Percentiles rank a stretch among this genome's conserved stretches.
Conservation (phyloP, 2,329 filamentous ascomycete species). For the Colletotrichum aenigma region DNA sequence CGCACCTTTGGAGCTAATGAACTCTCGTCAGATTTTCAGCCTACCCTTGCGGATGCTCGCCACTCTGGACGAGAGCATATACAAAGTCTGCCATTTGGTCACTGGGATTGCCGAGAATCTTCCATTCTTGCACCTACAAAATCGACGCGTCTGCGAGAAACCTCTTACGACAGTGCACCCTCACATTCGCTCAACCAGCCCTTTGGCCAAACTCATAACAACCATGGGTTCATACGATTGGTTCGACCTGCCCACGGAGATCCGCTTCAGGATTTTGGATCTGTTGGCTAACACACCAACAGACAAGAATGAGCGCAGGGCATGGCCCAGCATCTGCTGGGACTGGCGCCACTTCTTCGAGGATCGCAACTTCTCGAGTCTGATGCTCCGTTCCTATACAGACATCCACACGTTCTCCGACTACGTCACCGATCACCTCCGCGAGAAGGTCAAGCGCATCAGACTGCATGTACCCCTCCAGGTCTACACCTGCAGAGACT, state of each 20-base stretch:
- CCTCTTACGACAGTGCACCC: not conserved
- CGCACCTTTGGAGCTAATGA: too few relatives aligned
- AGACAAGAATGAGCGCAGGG: not conserved
- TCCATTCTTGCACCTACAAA: too few relatives aligned
- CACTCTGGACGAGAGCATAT: too few relatives aligned
- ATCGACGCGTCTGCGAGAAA: too few relatives aligned
- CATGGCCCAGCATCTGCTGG: not conserved
- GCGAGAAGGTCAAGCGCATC: not conserved
- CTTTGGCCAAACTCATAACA: fast-evolving
- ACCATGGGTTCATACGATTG: not conserved
- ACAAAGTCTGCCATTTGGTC: too few relatives aligned
- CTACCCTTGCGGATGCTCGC: too few relatives aligned
- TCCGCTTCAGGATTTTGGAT: not conserved
- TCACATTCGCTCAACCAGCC: not conserved
- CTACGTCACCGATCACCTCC: not conserved
- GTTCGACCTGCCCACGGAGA: not conserved
- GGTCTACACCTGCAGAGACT: not conserved
- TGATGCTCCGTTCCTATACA: not conserved
- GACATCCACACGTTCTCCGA: not conserved
- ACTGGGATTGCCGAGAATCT: too few relatives aligned
- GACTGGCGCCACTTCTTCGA: not conserved
- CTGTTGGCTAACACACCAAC: not conserved
- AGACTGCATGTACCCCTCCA: not conserved
- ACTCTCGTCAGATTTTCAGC: too few relatives aligned
- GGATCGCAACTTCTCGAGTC: not conserved